Conservation (phyloP, 495 filamentous ascomycete genomes). For the Penicillium canariense region DNA sequence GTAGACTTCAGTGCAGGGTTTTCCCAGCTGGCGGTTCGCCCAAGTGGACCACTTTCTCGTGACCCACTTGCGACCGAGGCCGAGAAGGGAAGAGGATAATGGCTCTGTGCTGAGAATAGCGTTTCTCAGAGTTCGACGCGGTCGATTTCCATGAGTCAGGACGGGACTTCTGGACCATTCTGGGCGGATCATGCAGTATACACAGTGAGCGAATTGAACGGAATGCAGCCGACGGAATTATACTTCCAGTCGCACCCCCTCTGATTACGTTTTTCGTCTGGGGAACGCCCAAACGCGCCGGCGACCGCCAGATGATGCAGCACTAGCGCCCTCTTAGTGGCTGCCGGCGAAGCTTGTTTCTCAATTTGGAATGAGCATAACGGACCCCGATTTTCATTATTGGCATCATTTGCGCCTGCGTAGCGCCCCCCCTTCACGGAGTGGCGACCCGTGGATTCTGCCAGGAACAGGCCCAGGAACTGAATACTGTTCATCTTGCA, state of each 20-base stretch:
- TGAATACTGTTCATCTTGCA: background rate
- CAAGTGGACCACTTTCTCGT: too few relatives aligned
- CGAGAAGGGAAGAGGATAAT: background rate
- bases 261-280: background rate
- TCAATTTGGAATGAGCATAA: background rate
- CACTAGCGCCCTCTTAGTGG: background rate
- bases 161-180: background rate
- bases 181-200: background rate
- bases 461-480: background rate
- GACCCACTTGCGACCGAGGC: background rate
- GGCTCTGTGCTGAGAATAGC: too few relatives aligned
- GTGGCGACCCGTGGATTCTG: background rate
- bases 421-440: background rate
- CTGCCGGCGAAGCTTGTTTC: conserved; percentile 1
- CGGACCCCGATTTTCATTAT: background rate
- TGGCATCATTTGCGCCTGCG: background rate
- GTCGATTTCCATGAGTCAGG: background rate
- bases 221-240: too few relatives aligned
- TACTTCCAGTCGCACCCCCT: background rate
- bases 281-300: too few relatives aligned
- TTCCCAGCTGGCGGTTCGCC: background rate
- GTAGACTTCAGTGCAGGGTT: background rate
- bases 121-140: background rate
- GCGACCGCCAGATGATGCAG: background rate
- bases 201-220: too few relatives aligned